phyloP scores from a whole-genome alignment of 352 stramenopile species.

The Phytophthora constricta region DNA sequence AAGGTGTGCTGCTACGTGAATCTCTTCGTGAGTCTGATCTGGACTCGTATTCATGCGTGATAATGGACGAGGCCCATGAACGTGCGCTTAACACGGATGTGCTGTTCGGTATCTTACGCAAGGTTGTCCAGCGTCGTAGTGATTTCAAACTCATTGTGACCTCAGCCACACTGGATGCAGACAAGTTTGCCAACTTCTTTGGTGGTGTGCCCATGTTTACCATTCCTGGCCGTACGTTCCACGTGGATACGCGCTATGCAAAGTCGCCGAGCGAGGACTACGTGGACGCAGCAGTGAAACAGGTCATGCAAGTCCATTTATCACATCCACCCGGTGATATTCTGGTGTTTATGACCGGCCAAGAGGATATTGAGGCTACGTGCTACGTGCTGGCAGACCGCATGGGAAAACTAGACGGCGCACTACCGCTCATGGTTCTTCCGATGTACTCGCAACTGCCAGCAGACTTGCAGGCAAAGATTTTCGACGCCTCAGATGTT shows the following conservation, averaged over 20 bases:
- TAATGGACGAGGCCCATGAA: constrained; percentile 97
- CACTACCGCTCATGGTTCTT: constrained; percentile 95
- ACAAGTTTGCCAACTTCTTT: constrained; percentile 98
- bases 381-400: constrained; percentile 95
- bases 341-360: constrained; percentile 99
- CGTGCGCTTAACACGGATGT: constrained; percentile 95
- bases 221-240: constrained; percentile 93
- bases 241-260: constrained; percentile 87
- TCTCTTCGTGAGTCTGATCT: constrained; percentile 90
- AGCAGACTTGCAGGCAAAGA: constrained; percentile 97
- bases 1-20: constrained; percentile 93
- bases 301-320: constrained; percentile 98
- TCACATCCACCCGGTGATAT: constrained; percentile 97
- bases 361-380: constrained; percentile 98
- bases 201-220: constrained; percentile 97
- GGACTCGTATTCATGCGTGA: constrained; percentile 89
- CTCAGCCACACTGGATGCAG: constrained; percentile 97
- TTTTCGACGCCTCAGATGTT: constrained; percentile 95
- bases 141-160: constrained; percentile 94
- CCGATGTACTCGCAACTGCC: constrained; percentile 99
- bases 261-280: constrained; percentile 98
- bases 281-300: constrained; percentile 97
- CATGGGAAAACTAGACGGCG: constrained; percentile 94
- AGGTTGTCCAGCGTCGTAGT: constrained; percentile 87
- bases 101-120: constrained; percentile 93